Percentiles rank a stretch among this genome's conserved stretches.
Conservation (phyloP, 177 flowering plant genomes). For the Vitis hybrid region DNA sequence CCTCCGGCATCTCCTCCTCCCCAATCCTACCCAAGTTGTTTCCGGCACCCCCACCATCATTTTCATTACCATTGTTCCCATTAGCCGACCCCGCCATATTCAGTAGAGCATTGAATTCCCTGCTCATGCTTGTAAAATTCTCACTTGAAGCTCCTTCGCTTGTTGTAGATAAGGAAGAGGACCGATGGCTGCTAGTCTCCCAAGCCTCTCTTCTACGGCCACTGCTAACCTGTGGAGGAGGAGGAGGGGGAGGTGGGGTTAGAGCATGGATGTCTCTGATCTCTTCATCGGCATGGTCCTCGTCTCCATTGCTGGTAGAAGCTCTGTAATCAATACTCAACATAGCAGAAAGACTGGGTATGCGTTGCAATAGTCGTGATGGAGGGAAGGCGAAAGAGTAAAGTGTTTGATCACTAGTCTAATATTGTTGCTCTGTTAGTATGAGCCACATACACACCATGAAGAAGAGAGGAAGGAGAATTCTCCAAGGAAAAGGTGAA, state of each 20-base stretch:
- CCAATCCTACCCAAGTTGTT: slow-evolving; percentile 47
- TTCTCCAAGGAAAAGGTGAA: too few species aligned
- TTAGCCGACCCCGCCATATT: slow-evolving; percentile 59
- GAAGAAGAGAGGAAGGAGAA: too few species aligned
- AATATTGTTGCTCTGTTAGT: too few species aligned
- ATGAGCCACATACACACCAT: too few species aligned
- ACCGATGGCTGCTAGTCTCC: slow-evolving; percentile 58
- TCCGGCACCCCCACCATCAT: neutral
- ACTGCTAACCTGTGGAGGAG: slow-evolving; percentile 18
- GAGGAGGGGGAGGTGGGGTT: slow-evolving; percentile 45
- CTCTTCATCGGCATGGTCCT: slow-evolving; percentile 19
- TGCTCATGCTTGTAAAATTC: slow-evolving; percentile 71
- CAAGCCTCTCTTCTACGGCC: slow-evolving; percentile 35
- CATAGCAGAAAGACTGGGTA: neutral
- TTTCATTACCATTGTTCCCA: slow-evolving; percentile 11
- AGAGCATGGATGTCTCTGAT: slow-evolving; percentile 81
- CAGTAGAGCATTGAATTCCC: slow-evolving; percentile 84
- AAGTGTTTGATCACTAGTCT: neutral
- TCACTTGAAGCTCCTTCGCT: slow-evolving; percentile 47
- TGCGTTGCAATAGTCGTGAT: neutral
- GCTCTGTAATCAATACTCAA: slow-evolving; percentile 18
- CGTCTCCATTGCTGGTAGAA: slow-evolving; percentile 14
- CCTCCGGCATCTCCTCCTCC: slow-evolving; percentile 43
- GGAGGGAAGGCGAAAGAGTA: neutral
- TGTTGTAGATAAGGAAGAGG: slow-evolving; percentile 37